Percentiles rank a stretch among this genome's conserved stretches.
Conservation (phyloP, 140 eudicot species). For the Eryngium alpinum region DNA sequence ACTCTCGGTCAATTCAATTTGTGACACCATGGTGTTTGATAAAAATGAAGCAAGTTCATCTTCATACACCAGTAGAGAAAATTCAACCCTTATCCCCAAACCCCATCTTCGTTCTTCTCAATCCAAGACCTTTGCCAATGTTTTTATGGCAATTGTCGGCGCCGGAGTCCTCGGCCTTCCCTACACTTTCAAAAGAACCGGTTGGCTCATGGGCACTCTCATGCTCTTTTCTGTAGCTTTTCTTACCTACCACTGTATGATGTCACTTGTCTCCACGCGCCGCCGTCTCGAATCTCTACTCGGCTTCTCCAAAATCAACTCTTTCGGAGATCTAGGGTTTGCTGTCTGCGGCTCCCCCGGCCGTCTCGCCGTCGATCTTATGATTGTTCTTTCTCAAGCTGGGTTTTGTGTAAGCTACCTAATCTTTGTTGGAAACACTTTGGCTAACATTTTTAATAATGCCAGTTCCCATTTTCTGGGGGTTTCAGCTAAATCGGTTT, state of each 20-base stretch:
- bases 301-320: conserved; percentile 48
- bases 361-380: conserved; percentile 60
- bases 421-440: conserved; percentile 64
- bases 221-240: conserved; percentile 55
- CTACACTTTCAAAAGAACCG: conserved; percentile 76
- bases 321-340: conserved; percentile 87
- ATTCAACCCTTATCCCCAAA: conserved; percentile 38
- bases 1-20: neutral
- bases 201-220: conserved; percentile 53
- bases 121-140: conserved; percentile 77
- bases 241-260: conserved; percentile 72
- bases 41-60: conserved; percentile 49
- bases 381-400: conserved; percentile 81
- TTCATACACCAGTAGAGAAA: conserved; percentile 32
- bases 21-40: conserved; percentile 35
- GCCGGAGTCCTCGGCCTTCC: conserved; percentile 96
- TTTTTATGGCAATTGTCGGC: conserved; percentile 86
- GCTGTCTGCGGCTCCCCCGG: conserved; percentile 73
- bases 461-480: conserved; percentile 31
- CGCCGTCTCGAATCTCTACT: conserved; percentile 34
- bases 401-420: conserved; percentile 87
- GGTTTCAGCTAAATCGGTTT: conserved; percentile 43
- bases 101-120: conserved; percentile 41
- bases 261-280: conserved; percentile 63
- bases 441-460: conserved; percentile 45